Evolutionary conservation across 306 rosid genomes (phyloP), one percentile per base, ranked within the genome.

Genomic region (Begonia masoniana): DNA sequence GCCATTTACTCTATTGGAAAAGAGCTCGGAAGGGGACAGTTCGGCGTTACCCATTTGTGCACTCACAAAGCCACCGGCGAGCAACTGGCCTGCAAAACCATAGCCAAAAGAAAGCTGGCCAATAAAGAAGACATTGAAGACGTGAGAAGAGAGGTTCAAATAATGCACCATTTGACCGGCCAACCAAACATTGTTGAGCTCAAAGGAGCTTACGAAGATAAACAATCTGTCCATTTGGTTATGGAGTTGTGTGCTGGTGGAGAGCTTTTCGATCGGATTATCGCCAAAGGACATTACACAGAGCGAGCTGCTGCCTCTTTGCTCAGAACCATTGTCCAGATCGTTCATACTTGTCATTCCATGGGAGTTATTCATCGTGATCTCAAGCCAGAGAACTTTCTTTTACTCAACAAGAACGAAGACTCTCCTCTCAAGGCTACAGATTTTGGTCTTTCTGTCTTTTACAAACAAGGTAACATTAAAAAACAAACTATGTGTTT

Each of bases 171-270:
- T 43, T 71, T 86, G 50, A 74, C 92, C 0, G 99, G 94, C 0
- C 99, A 91, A 31, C 64, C 71, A 5, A 91, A 91, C 45, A 79
- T 86, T 67, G 99, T 91, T 45, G 96, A 91, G 36, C 99, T 91
- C 39, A 68, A 81, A 9, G 96, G 92, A 8, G 99, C 95, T 12
- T 86, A 46, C 41, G 99, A 91, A 62, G 99, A 91, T 43, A 91
- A 91, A 54, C 99, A 86, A 13, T 75, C 88, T 14, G 95, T 91
- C 11, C 92, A 86, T 70, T 51, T 91, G 67, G 96, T 91, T 3
- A 91, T 91, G 99, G 99, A 91, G 68, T 53, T 91, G 51, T 91
- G 99, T 13, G 96, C 92, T 0, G 99, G 99, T 0, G 99, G 99
- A 0, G 99, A 91, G 64, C 84, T 91, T 43, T 91, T 91, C 8